Evolutionary conservation across 164 flowering plant genomes (phyloP).

Genomic region (Aristolochia californica): DNA sequence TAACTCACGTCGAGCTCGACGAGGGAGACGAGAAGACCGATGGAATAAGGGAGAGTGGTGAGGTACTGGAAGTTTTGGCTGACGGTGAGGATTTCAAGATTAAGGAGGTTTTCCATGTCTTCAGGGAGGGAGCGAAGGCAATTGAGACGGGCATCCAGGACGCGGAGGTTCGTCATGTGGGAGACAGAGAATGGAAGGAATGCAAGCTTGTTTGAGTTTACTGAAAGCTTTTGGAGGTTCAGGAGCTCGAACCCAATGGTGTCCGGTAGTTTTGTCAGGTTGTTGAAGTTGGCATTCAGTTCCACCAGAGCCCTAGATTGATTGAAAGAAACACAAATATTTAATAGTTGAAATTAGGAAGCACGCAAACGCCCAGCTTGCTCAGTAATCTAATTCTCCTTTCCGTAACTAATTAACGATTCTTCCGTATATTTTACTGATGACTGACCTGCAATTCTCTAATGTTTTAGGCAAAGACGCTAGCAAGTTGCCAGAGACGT

Average conservation of each 20-base stretch:
- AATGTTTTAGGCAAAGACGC: conserved; percentile 54
- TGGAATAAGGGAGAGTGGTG: conserved; percentile 50
- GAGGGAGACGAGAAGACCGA: conserved; percentile 75
- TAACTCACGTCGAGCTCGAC: conserved; percentile 75
- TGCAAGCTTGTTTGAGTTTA: conserved; percentile 77
- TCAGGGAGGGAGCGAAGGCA: conserved; percentile 72
- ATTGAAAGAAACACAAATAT: too few relatives aligned
- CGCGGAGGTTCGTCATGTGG: conserved; percentile 51
- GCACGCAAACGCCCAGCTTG: too few relatives aligned
- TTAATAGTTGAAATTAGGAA: too few relatives aligned
- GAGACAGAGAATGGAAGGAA: conserved; percentile 56
- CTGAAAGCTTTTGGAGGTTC: conserved; percentile 57
- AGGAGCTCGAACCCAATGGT: conserved; percentile 69
- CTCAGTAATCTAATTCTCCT: too few relatives aligned
- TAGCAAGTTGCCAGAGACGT: conserved; percentile 69
- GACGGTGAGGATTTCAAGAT: conserved; percentile 60
- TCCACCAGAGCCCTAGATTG: too few relatives aligned
- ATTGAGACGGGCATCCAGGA: conserved; percentile 76
- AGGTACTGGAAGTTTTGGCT: conserved; percentile 93
- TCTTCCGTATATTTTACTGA: too few relatives aligned
- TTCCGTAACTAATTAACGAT: too few relatives aligned
- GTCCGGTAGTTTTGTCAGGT: conserved; percentile 61
- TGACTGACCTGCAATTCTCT: conserved; percentile 73
- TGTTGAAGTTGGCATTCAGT: conserved; percentile 84
- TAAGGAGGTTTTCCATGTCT: conserved; percentile 68